Conservation (phyloP, 306 rosid species). For the Crataegus laevigata region DNA sequence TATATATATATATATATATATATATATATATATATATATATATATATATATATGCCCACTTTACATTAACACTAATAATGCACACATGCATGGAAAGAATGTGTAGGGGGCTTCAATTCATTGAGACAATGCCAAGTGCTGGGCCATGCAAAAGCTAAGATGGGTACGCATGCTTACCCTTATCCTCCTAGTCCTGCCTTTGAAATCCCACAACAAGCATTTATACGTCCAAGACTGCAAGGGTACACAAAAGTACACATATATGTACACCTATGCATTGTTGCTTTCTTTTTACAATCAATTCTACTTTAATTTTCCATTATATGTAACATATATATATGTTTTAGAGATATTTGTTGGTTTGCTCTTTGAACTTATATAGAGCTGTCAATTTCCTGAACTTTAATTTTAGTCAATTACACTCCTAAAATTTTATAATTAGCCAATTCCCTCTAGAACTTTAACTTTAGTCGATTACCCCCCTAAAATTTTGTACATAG, state of each 20-base stretch:
- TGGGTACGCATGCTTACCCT: not conserved
- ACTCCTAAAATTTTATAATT: too few species aligned
- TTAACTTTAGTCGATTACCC: too few species aligned
- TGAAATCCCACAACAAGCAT: not conserved
- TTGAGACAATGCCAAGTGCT: not conserved
- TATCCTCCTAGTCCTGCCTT: not conserved
- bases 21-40: too few species aligned
- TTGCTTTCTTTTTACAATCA: not conserved
- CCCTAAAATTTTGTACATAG: too few species aligned
- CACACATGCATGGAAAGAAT: not conserved
- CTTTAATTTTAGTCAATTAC: too few species aligned
- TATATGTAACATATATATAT: not conserved
- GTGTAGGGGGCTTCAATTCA: not conserved
- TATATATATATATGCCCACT: not conserved
- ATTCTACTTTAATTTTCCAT: not conserved
- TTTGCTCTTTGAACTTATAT: too few species aligned
- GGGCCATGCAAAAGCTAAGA: not conserved
- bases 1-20: too few species aligned
- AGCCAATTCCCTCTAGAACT: too few species aligned
- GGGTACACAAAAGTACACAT: slow-evolving; percentile 8
- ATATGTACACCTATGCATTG: not conserved
- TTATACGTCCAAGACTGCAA: not conserved
- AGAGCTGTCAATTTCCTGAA: too few species aligned
- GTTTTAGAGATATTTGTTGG: too few species aligned
- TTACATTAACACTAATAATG: not conserved